Base-by-base conservation (phyloP, 805 yeast genomes). In the Saccharomycopsis sp. region DNA sequence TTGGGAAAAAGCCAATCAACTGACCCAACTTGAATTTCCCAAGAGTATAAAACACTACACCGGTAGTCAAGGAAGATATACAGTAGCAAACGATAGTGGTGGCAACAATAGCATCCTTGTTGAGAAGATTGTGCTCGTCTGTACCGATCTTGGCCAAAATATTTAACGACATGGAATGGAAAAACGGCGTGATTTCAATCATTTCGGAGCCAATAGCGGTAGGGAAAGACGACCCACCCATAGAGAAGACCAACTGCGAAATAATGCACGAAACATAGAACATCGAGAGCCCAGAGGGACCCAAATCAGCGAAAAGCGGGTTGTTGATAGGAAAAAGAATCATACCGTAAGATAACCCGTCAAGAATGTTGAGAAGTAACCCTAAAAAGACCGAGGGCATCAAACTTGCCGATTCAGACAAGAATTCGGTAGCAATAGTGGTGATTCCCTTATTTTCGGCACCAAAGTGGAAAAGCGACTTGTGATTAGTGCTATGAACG, bases 111-210 rank as follows among this genome's bases (percentile, higher is more conserved):
- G 79, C 83, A 9, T 77, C 79, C 44, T 75, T 66, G 29, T 73
- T 70, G 15, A 24, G 47, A 1, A 53, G 34, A 18, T 51, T 24
- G 37, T 57, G 71, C 23, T 73, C 70, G 2, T 73, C 74, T 9
- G 72, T 78, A 7, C 85, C 85, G 65, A 89, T 75, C 21, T 77
- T 75, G 1, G 71, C 68, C 69, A 85, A 75, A 53, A 94, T 84
- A 14, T 85, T 75, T 24, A 80, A 75, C 0, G 97, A 97, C 96
- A 94, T 91, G 1, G 95, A 79, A 67, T 94, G 99, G 75, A 92
- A 92, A 70, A 94, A 94, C 1, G 99, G 99, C 1, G 97, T 96
- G n/a, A 94, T 90, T 70, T 94, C 99, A 63, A 94, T 94, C 99
- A 94, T 94, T 72, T 94, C 98, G 2, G 97, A 88, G 1, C 99